Conservation (phyloP, 2,329 filamentous ascomycete species). For the Mycosphaerella arachidis region DNA sequence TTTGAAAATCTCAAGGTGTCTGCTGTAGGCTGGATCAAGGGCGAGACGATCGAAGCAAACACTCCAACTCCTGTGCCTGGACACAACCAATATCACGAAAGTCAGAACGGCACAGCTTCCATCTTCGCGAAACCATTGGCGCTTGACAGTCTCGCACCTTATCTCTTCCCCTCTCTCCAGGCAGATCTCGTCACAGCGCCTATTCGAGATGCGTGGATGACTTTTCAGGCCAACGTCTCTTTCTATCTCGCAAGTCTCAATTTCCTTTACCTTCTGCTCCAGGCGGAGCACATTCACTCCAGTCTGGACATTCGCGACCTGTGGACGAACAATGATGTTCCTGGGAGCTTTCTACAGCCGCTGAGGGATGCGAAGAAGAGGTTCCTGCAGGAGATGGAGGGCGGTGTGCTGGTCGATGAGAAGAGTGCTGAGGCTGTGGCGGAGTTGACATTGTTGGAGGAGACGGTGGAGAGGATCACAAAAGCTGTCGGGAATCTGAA, state of each 20-base stretch:
- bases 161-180: conserved; percentile 49
- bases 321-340: conserved; percentile 38
- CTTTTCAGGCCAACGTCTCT: conserved; percentile 49
- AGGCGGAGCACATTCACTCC: conserved; percentile 45
- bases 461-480: conserved; percentile 32
- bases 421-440: conserved; percentile 36
- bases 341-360: conserved; percentile 41
- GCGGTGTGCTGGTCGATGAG: conserved; percentile 34
- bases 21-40: conserved; percentile 58
- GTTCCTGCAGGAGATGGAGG: conserved; percentile 37
- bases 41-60: conserved; percentile 52
- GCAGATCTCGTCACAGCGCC: conserved; percentile 39
- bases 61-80: conserved; percentile 22
- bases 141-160: conserved; percentile 46
- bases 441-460: conserved; percentile 31
- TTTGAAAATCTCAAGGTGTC: conserved; percentile 53
- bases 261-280: conserved; percentile 55
- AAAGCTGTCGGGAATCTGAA: conserved; percentile 28
- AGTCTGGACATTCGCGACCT: conserved; percentile 45
- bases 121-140: conserved; percentile 48
- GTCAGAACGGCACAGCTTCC: conserved; percentile 20
- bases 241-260: conserved; percentile 55
- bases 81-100: conserved; percentile 10
- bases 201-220: conserved; percentile 38
- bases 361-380: conserved; percentile 35